A percentile compares a stretch with the other conserved stretches of the same genome.
These are phyloP conservation scores for Cercospora nicotianae DNA, from an alignment of 2,329 filamentous ascomycete genomes.

Conservation along the genomic window DNA sequence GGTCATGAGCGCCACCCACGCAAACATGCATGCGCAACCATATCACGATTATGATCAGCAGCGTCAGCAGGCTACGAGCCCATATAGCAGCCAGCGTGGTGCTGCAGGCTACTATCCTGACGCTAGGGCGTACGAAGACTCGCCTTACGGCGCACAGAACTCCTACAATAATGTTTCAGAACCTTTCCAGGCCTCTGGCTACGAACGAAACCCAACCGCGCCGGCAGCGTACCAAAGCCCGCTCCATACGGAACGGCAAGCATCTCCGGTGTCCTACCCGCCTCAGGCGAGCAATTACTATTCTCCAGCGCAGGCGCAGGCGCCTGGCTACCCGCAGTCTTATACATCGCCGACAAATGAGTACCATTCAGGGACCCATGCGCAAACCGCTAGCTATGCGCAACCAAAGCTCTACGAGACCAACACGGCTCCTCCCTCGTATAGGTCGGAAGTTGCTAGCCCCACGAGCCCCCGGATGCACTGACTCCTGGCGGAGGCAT, in stretches of 20 bases:
- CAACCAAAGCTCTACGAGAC: slow-evolving; percentile 26
- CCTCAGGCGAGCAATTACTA: background rate
- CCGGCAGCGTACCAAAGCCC: slow-evolving; percentile 16
- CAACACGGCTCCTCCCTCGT: slow-evolving; percentile 19
- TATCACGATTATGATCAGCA: slow-evolving; percentile 32
- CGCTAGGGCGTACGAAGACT: slow-evolving; percentile 7
- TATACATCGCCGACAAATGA: slow-evolving; percentile 14
- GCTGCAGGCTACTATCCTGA: slow-evolving; percentile 13
- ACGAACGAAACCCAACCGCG: slow-evolving; percentile 6
- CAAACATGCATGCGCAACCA: slow-evolving; percentile 27
- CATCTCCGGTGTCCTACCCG: background rate
- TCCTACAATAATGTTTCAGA: slow-evolving; percentile 10
- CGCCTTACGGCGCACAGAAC: slow-evolving; percentile 10
- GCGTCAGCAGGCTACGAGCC: slow-evolving; percentile 22
- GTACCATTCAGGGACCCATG: slow-evolving; percentile 2
- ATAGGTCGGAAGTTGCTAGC: slow-evolving; percentile 20
- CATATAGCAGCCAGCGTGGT: slow-evolving; percentile 17
- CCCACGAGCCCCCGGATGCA: slow-evolving; percentile 28
- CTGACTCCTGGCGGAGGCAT: slow-evolving; percentile 19
- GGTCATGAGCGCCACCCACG: background rate
- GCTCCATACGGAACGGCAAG: slow-evolving; percentile 4
- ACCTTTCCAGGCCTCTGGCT: background rate
- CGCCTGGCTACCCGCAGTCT: background rate
- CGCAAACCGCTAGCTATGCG: slow-evolving; percentile 9
- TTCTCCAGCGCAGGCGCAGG: background rate